Conservation (phyloP, 2,329 filamentous ascomycete genomes). For the Tolypocladium album region DNA sequence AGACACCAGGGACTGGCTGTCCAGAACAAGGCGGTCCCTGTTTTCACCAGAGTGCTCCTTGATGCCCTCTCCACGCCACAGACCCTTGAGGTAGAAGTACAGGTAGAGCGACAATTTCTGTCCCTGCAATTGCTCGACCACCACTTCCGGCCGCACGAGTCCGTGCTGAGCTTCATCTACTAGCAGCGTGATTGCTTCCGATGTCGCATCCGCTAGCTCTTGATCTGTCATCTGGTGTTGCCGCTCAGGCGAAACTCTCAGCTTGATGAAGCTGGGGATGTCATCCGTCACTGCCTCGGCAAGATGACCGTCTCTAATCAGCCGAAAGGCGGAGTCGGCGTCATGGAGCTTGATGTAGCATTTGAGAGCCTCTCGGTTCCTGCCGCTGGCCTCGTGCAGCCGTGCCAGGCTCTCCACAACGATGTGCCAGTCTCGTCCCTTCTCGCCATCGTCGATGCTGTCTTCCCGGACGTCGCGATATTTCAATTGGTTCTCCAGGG, state of each 20-base stretch:
- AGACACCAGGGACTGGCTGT: constrained; percentile 63
- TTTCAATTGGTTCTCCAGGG: constrained; percentile 72
- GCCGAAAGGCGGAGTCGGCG: constrained; percentile 74
- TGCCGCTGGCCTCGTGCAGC: constrained; percentile 71
- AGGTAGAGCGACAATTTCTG: constrained; percentile 64
- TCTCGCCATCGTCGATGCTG: constrained; percentile 61
- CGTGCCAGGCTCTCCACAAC: constrained; percentile 80
- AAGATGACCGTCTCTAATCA: constrained; percentile 84
- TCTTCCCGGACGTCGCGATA: constrained; percentile 66
- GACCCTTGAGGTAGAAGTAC: constrained; percentile 80
- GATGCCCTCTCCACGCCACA: constrained; percentile 71
- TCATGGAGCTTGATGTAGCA: constrained; percentile 89
- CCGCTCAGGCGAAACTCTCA: constrained; percentile 69
- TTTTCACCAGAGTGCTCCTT: constrained; percentile 41
- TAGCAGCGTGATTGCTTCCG: constrained; percentile 75
- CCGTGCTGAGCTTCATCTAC: constrained; percentile 88
- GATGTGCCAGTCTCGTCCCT: constrained; percentile 75
- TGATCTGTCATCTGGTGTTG: constrained; percentile 51
- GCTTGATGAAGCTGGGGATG: constrained; percentile 75
- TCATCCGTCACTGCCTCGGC: constrained; percentile 83
- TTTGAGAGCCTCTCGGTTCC: constrained; percentile 72
- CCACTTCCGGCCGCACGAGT: constrained; percentile 64
- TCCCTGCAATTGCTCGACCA: constrained; percentile 66
- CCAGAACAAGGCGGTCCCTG: constrained; percentile 44
- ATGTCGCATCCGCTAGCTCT: constrained; percentile 70